phyloP scores from a whole-genome alignment of 129 eudicot genomes.

The Calendula officinalis region DNA sequence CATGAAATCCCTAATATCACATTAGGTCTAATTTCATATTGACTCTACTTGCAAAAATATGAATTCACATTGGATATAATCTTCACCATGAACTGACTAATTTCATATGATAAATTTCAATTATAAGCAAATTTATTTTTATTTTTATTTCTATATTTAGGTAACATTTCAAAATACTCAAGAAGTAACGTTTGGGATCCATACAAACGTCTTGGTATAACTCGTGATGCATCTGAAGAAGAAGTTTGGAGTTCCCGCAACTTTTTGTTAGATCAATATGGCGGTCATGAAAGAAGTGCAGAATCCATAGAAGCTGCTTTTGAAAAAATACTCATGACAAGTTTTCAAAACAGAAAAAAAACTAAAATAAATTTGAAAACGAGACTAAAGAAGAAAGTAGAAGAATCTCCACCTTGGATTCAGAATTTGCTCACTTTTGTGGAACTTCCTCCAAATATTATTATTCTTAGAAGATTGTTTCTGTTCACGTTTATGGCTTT shows the following conservation, averaged over 20 bases:
- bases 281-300: constrained; percentile 77
- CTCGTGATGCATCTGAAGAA: constrained; percentile 82
- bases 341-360: constrained; percentile 67
- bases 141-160: constrained; percentile 33
- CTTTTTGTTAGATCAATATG: constrained; percentile 75
- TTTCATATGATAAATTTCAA: not conserved
- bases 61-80: not conserved
- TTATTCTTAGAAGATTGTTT: constrained; percentile 78
- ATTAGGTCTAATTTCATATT: too few species aligned
- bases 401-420: constrained; percentile 97
- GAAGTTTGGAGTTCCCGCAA: constrained; percentile 94
- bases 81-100: not conserved
- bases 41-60: too few species aligned
- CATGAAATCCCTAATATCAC: not conserved
- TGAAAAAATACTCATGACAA: constrained; percentile 78
- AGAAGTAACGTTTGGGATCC: constrained; percentile 88
- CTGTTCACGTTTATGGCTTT: constrained; percentile 82
- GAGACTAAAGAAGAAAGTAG: constrained; percentile 79
- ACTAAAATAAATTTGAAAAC: constrained; percentile 87
- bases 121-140: constrained; percentile 2
- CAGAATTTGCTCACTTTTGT: constrained; percentile 64
- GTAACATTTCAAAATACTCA: constrained; percentile 62
- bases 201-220: constrained; percentile 85
- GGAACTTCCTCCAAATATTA: constrained; percentile 73
- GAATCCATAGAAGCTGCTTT: constrained; percentile 96